A percentile compares a stretch with the other conserved stretches of the same genome.
Evolutionary conservation across 352 stramenopile species (phyloP).

Genomic region (Elongisporangium anandrum): DNA sequence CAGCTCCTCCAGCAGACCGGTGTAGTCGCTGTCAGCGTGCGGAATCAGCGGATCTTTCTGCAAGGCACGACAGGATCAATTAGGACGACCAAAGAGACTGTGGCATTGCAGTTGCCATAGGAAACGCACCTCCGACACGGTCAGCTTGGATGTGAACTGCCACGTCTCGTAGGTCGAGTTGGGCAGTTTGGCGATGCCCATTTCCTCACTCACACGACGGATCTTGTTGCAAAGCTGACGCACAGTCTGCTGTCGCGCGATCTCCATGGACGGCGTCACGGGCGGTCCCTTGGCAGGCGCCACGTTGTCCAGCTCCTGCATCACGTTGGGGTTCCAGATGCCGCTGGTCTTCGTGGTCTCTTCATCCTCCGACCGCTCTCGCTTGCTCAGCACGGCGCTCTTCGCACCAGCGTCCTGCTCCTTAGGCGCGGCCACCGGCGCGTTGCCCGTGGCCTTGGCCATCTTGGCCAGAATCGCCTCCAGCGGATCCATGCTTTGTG

Average conservation of each 20-base stretch:
- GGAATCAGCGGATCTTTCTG: constrained; percentile 64
- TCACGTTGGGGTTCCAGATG: constrained; percentile 54
- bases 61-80: background rate
- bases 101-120: background rate
- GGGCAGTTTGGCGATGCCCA: constrained; percentile 73
- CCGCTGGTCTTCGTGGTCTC: constrained; percentile 6
- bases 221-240: constrained; percentile 69
- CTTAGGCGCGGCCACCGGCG: background rate
- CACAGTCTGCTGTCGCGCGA: constrained; percentile 64
- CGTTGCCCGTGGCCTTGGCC: constrained; percentile 1
- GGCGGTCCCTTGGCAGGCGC: constrained; percentile 4
- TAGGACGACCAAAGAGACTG: background rate
- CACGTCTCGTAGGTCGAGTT: constrained; percentile 85
- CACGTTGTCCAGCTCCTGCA: constrained; percentile 19
- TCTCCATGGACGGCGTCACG: constrained; percentile 53
- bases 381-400: constrained; percentile 10
- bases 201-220: constrained; percentile 50
- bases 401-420: background rate
- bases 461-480: constrained; percentile 82
- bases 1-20: constrained; percentile 64
- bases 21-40: constrained; percentile 67
- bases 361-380: constrained; percentile 20
- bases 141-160: constrained; percentile 78
- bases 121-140: constrained; percentile 41
- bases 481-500: constrained; percentile 33